Percentiles rank a stretch among this genome's conserved stretches.
phyloP scores from a whole-genome alignment of 2,329 filamentous ascomycete genomes.

The Hypoxylon sp. region DNA sequence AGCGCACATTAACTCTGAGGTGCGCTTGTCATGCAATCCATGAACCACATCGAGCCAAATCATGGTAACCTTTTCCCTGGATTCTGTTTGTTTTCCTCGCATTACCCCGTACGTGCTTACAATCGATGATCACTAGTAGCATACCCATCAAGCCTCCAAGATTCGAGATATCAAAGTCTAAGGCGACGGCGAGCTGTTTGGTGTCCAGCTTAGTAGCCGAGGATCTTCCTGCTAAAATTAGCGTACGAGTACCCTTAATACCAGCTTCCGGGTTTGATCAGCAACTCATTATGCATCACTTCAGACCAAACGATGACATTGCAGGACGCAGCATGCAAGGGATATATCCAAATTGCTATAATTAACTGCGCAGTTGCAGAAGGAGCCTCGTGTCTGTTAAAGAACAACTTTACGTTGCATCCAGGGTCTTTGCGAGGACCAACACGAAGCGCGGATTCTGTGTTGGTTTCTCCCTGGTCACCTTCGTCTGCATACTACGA shows the following conservation, averaged over 20 bases:
- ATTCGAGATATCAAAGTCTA: background rate
- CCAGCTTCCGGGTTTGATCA: background rate
- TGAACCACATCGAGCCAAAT: background rate
- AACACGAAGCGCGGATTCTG: slow-evolving; percentile 1
- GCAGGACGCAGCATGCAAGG: slow-evolving; percentile 7
- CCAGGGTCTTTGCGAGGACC: background rate
- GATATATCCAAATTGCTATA: background rate
- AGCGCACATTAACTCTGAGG: background rate
- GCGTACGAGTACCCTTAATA: background rate
- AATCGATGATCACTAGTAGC: background rate
- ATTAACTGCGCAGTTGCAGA: background rate
- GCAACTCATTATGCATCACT: background rate
- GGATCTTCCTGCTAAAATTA: slow-evolving; percentile 3
- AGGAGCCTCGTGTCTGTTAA: background rate
- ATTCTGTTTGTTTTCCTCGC: background rate
- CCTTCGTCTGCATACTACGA: background rate
- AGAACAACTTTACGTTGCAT: background rate
- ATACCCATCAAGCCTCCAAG: background rate
- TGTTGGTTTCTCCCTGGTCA: slow-evolving; percentile 15
- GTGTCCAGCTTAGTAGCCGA: background rate
- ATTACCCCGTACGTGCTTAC: background rate
- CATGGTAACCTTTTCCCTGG: background rate
- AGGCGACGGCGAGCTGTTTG: background rate
- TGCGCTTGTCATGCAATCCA: background rate
- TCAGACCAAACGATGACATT: background rate